These are phyloP conservation scores for Coix lacrymajobi DNA, from an alignment of 176 grass and related monocot genomes.

Conservation along the genomic window DNA sequence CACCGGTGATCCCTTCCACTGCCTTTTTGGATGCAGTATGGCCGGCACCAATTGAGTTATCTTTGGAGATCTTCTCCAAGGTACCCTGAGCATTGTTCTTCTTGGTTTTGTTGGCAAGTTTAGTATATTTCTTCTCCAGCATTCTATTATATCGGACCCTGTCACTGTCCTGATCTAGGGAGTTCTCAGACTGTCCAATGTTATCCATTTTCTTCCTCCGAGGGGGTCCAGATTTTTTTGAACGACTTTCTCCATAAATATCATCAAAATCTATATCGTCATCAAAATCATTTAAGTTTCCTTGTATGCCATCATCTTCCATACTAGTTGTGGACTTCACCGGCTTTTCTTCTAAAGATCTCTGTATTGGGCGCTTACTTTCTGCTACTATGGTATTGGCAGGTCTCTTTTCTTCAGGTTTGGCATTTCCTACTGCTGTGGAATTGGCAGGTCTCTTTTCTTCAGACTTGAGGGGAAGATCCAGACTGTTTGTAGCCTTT, in stretches of 20 bases:
- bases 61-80: conserved; percentile 26
- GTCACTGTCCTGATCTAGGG: conserved; percentile 35
- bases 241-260: conserved; percentile 35
- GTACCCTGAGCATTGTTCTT: neutral
- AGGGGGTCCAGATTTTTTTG: conserved; percentile 32
- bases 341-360: conserved; percentile 47
- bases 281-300: conserved; percentile 7
- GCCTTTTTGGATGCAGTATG: neutral
- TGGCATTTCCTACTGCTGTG: conserved; percentile 13
- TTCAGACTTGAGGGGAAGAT: conserved; percentile 4
- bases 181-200: conserved; percentile 23
- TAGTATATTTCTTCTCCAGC: conserved; percentile 25
- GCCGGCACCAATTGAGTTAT: neutral
- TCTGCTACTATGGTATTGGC: neutral
- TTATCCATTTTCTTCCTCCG: conserved; percentile 1
- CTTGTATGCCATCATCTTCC: conserved; percentile 31
- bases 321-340: conserved; percentile 23
- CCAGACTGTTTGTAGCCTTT: neutral
- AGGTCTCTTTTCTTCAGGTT: conserved; percentile 31
- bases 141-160: conserved; percentile 29
- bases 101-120: conserved; percentile 25
- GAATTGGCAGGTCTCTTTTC: conserved; percentile 21
- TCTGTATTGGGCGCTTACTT: conserved; percentile 6
- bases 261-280: conserved; percentile 37
- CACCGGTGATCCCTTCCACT: neutral